Percentiles rank a stretch among this genome's conserved stretches.
These are phyloP conservation scores for Candida boidinii DNA, from an alignment of 805 yeast species.

Conservation along the genomic window DNA sequence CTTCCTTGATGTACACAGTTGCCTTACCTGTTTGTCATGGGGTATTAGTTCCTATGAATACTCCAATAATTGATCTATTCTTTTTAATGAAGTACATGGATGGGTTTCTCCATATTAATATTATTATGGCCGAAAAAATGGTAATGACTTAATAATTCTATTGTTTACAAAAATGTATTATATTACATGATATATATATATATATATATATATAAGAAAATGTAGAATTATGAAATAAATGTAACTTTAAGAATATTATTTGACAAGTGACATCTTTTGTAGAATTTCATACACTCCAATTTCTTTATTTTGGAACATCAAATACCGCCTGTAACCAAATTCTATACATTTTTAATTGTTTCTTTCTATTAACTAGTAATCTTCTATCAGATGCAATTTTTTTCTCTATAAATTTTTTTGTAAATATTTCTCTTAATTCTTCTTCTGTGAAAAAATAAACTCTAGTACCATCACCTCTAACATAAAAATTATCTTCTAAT, in stretches of 20 bases:
- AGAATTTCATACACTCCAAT: too few relatives aligned
- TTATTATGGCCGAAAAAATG: slow-evolving; percentile 24
- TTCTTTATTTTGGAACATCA: slow-evolving; percentile 20
- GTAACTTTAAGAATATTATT: too few relatives aligned
- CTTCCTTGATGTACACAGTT: slow-evolving; percentile 24
- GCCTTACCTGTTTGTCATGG: slow-evolving; percentile 50
- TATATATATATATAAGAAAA: too few relatives aligned
- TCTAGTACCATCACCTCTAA: slow-evolving; percentile 96
- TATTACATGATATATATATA: not conserved
- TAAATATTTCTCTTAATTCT: slow-evolving; percentile 70
- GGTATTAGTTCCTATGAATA: slow-evolving; percentile 33
- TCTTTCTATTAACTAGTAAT: slow-evolving; percentile 83
- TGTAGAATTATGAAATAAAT: too few relatives aligned
- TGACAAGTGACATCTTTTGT: too few relatives aligned
- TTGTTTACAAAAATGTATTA: not conserved
- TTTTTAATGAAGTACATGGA: slow-evolving; percentile 42
- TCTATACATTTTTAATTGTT: slow-evolving; percentile 90
- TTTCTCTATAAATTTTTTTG: slow-evolving; percentile 51
- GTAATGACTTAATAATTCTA: too few relatives aligned
- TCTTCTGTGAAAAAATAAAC: slow-evolving; percentile 97
- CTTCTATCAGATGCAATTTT: slow-evolving; percentile 87
- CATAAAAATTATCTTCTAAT: slow-evolving; percentile 87
- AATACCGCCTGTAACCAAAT: slow-evolving; percentile 96
- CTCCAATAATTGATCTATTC: slow-evolving; percentile 39
- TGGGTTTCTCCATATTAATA: slow-evolving; percentile 54